Evolutionary conservation across 1,284 basidiomycete genomes (phyloP).

Genomic region (Ganoderma lingzhi): DNA sequence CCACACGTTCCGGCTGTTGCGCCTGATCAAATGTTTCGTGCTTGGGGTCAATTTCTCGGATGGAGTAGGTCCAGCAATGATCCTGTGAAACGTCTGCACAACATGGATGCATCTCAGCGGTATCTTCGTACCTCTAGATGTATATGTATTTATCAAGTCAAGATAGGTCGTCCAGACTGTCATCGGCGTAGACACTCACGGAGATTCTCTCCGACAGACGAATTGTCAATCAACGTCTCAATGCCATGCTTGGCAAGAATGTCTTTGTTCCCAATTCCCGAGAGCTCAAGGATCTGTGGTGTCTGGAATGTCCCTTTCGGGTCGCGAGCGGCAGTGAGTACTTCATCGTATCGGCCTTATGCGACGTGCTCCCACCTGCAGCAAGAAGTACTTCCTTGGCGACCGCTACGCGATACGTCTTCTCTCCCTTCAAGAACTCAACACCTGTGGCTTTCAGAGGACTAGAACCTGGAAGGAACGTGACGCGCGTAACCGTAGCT

Average conservation of each 20-base stretch:
- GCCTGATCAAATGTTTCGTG: neutral
- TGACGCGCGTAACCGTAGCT: slow-evolving; percentile 20
- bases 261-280: slow-evolving; percentile 46
- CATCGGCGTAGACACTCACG: slow-evolving; percentile 24
- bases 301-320: slow-evolving; percentile 17
- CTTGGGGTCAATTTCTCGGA: slow-evolving; percentile 32
- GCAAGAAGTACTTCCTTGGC: slow-evolving; percentile 4
- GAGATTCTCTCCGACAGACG: slow-evolving; percentile 44
- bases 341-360: neutral
- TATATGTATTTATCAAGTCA: neutral
- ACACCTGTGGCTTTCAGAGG: slow-evolving; percentile 14
- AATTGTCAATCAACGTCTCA: slow-evolving; percentile 44
- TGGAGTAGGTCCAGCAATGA: slow-evolving; percentile 46
- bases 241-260: slow-evolving; percentile 43
- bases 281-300: slow-evolving; percentile 43
- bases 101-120: neutral
- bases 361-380: neutral
- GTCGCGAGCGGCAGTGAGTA: neutral
- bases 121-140: neutral
- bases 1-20: neutral
- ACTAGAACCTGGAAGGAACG: slow-evolving; percentile 8
- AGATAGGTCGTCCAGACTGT: neutral
- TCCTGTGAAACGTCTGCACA: slow-evolving; percentile 36
- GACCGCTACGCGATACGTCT: neutral
- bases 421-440: neutral